A percentile compares a stretch with the other conserved stretches of the same genome.
Conservation (phyloP, 2,329 filamentous ascomycete species). For the Fusarium devonianum region DNA sequence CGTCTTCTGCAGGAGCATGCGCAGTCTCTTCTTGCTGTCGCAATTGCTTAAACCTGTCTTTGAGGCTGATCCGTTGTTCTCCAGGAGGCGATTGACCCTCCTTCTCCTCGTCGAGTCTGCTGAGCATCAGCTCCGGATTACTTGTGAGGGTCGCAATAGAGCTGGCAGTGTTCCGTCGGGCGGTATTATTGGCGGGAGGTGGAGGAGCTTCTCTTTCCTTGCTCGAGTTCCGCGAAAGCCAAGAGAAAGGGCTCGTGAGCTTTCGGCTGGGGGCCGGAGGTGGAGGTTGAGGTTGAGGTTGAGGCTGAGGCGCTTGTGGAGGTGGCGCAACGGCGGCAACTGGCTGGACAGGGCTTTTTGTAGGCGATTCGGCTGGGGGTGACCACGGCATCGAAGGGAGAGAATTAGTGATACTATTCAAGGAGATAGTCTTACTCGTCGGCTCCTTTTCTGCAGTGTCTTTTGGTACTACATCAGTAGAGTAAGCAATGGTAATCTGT, state of each 20-base stretch:
- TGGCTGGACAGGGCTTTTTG: conserved; percentile 54
- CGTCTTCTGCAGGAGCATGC: conserved; percentile 55
- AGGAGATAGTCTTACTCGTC: conserved; percentile 64
- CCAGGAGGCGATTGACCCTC: conserved; percentile 57
- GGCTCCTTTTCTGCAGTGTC: conserved; percentile 48
- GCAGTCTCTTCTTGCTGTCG: conserved; percentile 77
- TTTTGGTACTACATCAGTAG: conserved; percentile 38
- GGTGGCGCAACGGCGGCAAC: conserved; percentile 43
- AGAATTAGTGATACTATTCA: conserved; percentile 74
- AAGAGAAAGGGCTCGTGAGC: conserved; percentile 86
- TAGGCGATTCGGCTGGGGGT: conserved; percentile 59
- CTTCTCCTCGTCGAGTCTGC: conserved; percentile 76
- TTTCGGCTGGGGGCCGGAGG: conserved; percentile 65
- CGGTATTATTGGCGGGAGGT: conserved; percentile 57
- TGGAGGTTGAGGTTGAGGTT: conserved; percentile 42
- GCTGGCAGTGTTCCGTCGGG: conserved; percentile 75
- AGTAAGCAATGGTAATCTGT: conserved; percentile 28
- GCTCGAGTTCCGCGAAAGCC: conserved; percentile 74
- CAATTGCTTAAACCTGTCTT: conserved; percentile 80
- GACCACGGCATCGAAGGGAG: conserved; percentile 79
- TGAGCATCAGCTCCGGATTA: conserved; percentile 81
- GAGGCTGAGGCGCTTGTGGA: conserved; percentile 42
- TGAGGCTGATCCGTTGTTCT: conserved; percentile 68
- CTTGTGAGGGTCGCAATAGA: conserved; percentile 81
- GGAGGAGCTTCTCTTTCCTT: conserved; percentile 63